Conservation (phyloP, 2,329 filamentous ascomycete genomes). For the Cryphonectria naterciae region DNA sequence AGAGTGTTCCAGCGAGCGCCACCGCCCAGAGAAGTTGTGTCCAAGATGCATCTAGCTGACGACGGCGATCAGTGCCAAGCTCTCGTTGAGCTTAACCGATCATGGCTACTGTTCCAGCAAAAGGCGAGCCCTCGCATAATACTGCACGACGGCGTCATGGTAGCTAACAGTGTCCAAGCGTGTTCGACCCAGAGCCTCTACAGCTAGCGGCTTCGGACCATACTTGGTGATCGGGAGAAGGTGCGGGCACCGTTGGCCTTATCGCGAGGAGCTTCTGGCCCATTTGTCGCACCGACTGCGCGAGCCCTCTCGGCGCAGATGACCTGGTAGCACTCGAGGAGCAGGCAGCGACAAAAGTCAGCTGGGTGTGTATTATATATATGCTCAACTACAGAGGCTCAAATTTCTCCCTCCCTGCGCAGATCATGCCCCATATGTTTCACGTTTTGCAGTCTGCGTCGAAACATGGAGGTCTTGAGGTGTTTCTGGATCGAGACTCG, state of each 20-base stretch:
- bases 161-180: not conserved
- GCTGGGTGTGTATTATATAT: not conserved
- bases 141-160: not conserved
- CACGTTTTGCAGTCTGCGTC: not conserved
- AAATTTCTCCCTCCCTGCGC: not conserved
- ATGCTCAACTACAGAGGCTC: not conserved
- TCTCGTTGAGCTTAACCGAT: not conserved
- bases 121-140: not conserved
- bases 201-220: not conserved
- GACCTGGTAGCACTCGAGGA: not conserved
- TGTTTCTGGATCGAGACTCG: not conserved
- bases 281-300: not conserved
- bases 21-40: not conserved
- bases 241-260: not conserved
- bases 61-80: not conserved
- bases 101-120: not conserved
- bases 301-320: not conserved
- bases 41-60: not conserved
- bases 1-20: not conserved
- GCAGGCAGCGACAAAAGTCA: not conserved
- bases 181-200: not conserved
- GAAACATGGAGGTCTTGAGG: not conserved
- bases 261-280: not conserved
- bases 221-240: not conserved
- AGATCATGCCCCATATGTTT: not conserved